Conservation (phyloP, 306 rosid genomes). For the Cyamopsis tetragonoloba region DNA sequence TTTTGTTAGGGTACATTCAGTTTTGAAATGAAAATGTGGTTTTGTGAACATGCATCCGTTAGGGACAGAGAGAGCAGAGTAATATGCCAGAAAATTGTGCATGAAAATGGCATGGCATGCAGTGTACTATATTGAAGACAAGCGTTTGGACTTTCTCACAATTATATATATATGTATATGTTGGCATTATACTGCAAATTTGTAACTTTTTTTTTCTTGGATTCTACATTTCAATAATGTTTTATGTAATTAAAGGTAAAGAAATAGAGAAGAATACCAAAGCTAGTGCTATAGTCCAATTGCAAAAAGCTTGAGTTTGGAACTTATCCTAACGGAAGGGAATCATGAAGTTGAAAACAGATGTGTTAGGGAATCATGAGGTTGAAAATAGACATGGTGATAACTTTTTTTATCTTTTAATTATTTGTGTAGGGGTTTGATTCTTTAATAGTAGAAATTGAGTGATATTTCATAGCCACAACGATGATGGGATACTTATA, state of each 20-base stretch:
- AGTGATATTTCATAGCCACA: too few relatives aligned
- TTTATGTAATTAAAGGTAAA: constrained; percentile 5
- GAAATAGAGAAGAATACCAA: too few relatives aligned
- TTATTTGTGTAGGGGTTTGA: too few relatives aligned
- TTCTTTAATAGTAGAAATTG: too few relatives aligned
- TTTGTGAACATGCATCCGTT: constrained; percentile 1
- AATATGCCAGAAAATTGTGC: background rate
- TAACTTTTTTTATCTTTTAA: background rate
- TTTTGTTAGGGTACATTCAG: constrained; percentile 35
- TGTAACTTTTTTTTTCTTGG: background rate
- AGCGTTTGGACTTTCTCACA: constrained; percentile 15
- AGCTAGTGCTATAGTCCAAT: constrained; percentile 22
- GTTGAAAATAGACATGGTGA: background rate
- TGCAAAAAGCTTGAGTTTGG: constrained; percentile 36
- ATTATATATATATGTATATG: too few relatives aligned
- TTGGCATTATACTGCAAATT: background rate
- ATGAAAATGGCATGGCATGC: constrained; percentile 37
- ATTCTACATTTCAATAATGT: too few relatives aligned
- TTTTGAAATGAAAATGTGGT: constrained; percentile 18
- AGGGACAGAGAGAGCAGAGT: constrained; percentile 5
- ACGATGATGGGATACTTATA: too few relatives aligned
- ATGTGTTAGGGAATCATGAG: background rate
- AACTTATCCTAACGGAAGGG: constrained; percentile 24
- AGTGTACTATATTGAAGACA: background rate
- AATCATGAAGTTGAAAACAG: constrained; percentile 17